phyloP scores from a whole-genome alignment of 2,329 filamentous ascomycete genomes.

The Didymella glomerata region DNA sequence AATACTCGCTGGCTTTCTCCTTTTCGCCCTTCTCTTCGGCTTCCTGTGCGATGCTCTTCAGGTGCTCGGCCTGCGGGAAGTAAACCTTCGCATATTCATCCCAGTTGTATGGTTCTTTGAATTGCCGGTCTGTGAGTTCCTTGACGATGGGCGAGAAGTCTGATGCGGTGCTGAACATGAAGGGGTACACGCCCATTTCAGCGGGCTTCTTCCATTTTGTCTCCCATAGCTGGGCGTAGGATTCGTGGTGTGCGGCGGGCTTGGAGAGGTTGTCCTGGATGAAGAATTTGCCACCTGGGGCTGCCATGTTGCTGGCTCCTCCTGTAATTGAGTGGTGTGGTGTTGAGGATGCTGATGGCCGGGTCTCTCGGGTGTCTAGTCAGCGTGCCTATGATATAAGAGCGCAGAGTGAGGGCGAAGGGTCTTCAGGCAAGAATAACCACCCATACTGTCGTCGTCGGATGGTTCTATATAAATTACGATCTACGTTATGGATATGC shows the following conservation, averaged over 20 bases:
- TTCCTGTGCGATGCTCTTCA: conserved; percentile 63
- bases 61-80: conserved; percentile 67
- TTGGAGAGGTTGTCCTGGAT: conserved; percentile 57
- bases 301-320: conserved; percentile 47
- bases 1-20: conserved; percentile 67
- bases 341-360: not conserved
- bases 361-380: too few relatives aligned
- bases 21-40: conserved; percentile 60
- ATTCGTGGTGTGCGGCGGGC: conserved; percentile 57
- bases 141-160: conserved; percentile 76
- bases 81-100: conserved; percentile 69
- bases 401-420: not conserved
- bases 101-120: conserved; percentile 71
- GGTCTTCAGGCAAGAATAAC: too few relatives aligned
- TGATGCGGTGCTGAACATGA: conserved; percentile 73
- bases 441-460: not conserved
- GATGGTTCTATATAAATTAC: conserved; percentile 8
- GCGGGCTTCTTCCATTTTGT: conserved; percentile 77
- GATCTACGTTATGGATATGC: not conserved
- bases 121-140: conserved; percentile 66
- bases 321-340: not conserved
- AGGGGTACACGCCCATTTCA: conserved; percentile 71
- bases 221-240: conserved; percentile 67
- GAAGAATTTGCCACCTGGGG: conserved; percentile 54
- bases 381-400: not conserved